Conservation (phyloP, 2,329 filamentous ascomycete genomes). For the Knoxdaviesia proteae region DNA sequence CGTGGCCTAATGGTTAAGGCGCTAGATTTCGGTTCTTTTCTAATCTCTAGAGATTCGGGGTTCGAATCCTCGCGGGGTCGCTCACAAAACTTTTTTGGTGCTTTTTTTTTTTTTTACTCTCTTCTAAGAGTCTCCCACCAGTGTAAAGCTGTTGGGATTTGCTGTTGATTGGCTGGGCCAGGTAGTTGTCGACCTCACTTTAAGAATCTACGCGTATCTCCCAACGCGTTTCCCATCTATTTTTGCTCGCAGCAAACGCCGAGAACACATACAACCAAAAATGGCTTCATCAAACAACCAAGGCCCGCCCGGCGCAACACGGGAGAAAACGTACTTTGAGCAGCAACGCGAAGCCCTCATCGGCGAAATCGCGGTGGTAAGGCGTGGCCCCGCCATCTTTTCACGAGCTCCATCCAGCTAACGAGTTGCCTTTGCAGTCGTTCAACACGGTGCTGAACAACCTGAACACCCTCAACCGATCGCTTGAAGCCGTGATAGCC, state of each 20-base stretch:
- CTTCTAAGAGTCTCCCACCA: not conserved
- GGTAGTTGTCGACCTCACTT: no score
- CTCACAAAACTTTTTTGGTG: not conserved
- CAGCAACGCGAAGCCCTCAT: constrained; percentile 53
- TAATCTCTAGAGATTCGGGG: constrained; percentile 5
- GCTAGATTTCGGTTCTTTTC: constrained; percentile 4
- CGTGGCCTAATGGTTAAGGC: constrained; percentile 6
- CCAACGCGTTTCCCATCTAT: not conserved
- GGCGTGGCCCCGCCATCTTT: constrained; percentile 5
- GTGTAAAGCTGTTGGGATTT: no score
- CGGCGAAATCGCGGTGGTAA: constrained; percentile 50
- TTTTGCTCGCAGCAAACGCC: not conserved
- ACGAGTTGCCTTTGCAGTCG: constrained; percentile 20
- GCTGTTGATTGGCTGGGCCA: no score
- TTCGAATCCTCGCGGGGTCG: constrained; percentile 5
- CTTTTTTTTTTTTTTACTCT: not conserved
- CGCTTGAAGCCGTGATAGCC: constrained; percentile 73
- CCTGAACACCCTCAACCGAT: constrained; percentile 87
- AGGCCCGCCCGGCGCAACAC: no score
- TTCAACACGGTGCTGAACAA: constrained; percentile 88
- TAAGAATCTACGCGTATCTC: no score
- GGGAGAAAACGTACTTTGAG: constrained; percentile 48
- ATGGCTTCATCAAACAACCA: constrained; percentile 1
- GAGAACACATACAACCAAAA: no score
- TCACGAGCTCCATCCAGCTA: not conserved